These are phyloP conservation scores for Colletotrichum theobromicola DNA, from an alignment of 2,329 filamentous ascomycete genomes.

Conservation along the genomic window DNA sequence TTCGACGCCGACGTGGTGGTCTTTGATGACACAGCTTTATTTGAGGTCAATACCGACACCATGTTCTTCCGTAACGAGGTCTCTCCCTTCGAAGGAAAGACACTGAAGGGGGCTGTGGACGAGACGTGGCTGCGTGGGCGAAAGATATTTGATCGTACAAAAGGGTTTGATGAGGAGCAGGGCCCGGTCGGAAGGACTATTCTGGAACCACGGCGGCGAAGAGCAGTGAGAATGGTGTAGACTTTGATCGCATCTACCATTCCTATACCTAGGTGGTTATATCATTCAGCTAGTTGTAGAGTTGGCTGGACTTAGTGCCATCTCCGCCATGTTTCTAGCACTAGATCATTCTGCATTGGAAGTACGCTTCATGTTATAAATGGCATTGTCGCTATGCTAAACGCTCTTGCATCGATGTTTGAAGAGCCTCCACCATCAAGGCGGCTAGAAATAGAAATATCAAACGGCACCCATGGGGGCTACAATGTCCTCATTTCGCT, in stretches of 20 bases:
- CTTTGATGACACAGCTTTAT: conserved; percentile 84
- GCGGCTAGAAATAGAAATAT: background rate
- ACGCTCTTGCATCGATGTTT: rapidly evolving
- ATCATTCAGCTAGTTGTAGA: rapidly evolving
- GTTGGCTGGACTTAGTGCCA: background rate
- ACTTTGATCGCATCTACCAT: rapidly evolving
- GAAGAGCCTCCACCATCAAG: background rate
- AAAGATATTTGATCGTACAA: conserved; percentile 66
- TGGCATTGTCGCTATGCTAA: background rate
- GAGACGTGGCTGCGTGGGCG: conserved; percentile 86
- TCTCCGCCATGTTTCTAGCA: background rate
- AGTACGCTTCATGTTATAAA: too few relatives aligned
- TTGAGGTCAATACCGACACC: conserved; percentile 73
- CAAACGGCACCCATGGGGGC: background rate
- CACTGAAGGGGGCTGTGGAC: conserved; percentile 75
- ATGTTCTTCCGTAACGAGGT: conserved; percentile 97
- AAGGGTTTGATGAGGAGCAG: conserved; percentile 51
- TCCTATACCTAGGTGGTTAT: background rate
- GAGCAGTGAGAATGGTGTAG: background rate
- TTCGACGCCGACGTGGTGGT: conserved; percentile 91
- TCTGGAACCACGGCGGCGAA: conserved; percentile 45
- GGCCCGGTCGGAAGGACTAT: conserved; percentile 60
- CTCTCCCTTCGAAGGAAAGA: conserved; percentile 84
- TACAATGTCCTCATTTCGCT: background rate
- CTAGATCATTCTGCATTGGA: too few relatives aligned